Evolutionary conservation across 2,329 filamentous ascomycete genomes (phyloP), one percentile per base, ranked within the genome.

Genomic region (Ceratocystis papillata): DNA sequence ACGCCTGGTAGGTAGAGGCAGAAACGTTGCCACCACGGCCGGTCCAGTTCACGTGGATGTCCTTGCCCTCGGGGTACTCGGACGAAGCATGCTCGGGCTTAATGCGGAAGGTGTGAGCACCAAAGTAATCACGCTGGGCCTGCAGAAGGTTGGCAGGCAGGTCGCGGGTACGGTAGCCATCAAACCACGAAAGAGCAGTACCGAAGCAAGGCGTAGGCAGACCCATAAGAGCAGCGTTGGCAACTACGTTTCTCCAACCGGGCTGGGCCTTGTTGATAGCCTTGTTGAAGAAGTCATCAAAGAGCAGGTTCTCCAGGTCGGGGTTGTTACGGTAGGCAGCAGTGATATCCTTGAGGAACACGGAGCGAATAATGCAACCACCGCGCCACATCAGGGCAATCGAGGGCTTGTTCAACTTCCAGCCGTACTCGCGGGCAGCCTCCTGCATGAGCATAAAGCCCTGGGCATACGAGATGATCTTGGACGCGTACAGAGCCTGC

Each of bases 361-460:
- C 94, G 71, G 94, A 97, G 78, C 94, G 93, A 81, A 99, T 99
- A 74, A 99, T 99, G 85, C 94, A 99, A 73, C 94, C 94, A 81
- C 94, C 94, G 77, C 94, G 90, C 94, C 94, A 99, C 94, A 99
- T 99, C 76, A 99, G 88, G 73, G 94, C 94, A 75, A 99, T 99
- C 73, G 95, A 96, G 71, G 94, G 94, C 88, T 97, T 97, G 88
- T 99, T 96, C 73, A 99, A 88, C 85, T 96, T 96, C 94, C 94
- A 99, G 73, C 80, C 79, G 82, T 95, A 99, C 78, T 97, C 90
- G 79, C 88, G 91, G 78, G 93, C 94, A 72, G 94, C 93, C 80
- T 96, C 88, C 82, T 97, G 93, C 85, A 99, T 97, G 75, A 99
- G 85, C 93, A 97, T 97, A 86, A 99, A 99, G 76, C 94, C 94